Percentiles rank a stretch among this genome's conserved stretches.
Conservation (phyloP, 2,329 filamentous ascomycete genomes). For the Claviceps sp. region DNA sequence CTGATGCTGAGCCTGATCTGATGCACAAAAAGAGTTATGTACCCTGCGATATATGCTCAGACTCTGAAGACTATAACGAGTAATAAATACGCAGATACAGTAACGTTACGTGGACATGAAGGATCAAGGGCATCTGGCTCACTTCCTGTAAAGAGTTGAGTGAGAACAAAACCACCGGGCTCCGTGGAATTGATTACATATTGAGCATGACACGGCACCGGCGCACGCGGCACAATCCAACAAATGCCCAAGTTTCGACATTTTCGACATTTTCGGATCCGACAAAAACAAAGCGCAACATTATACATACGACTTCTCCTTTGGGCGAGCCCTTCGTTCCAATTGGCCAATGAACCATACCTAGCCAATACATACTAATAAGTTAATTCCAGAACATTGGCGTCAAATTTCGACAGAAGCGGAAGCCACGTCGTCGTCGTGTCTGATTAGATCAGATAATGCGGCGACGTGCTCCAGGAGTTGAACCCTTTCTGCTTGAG, state of each 20-base stretch:
- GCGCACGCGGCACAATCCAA: constrained; percentile 27
- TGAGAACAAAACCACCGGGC: constrained; percentile 1
- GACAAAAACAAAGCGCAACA: constrained; percentile 35
- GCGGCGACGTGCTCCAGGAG: constrained; percentile 31
- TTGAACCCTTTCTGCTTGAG: constrained; percentile 33
- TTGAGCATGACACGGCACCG: constrained; percentile 27
- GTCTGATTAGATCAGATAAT: constrained; percentile 27
- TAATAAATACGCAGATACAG: too few species aligned
- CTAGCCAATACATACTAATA: constrained; percentile 30
- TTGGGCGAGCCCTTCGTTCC: constrained; percentile 30
- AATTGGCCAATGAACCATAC: constrained; percentile 31
- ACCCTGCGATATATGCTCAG: too few species aligned
- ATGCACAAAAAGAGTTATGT: too few species aligned
- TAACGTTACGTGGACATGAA: too few species aligned
- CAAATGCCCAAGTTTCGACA: constrained; percentile 33
- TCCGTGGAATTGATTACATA: constrained; percentile 26
- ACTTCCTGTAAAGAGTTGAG: too few species aligned
- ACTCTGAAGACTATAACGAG: too few species aligned
- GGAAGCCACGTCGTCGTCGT: constrained; percentile 3
- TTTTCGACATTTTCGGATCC: constrained; percentile 37
- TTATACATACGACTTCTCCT: constrained; percentile 31
- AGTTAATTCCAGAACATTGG: constrained; percentile 33
- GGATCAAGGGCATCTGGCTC: background rate
- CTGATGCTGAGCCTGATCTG: too few species aligned
- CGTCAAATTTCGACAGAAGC: constrained; percentile 32